phyloP scores from a whole-genome alignment of 768 basidiomycete genomes.

The Xerocomus spinulosus region DNA sequence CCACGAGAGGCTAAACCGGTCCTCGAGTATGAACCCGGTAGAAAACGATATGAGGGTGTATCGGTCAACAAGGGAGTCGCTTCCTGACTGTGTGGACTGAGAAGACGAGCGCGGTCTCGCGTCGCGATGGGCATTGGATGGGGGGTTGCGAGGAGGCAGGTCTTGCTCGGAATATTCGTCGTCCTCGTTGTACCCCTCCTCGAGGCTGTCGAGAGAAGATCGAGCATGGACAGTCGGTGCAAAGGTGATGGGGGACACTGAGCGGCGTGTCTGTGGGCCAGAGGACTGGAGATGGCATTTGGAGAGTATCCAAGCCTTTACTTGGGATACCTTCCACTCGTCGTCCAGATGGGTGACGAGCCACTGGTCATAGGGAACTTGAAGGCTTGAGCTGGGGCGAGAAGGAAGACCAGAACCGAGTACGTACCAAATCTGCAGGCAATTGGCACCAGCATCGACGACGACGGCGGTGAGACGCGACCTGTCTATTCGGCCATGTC shows the following conservation, averaged over 20 bases:
- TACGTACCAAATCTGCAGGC: constrained; percentile 56
- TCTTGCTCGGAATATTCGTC: constrained; percentile 32
- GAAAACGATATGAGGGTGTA: constrained; percentile 62
- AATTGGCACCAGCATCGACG: constrained; percentile 35
- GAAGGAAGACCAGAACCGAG: constrained; percentile 2
- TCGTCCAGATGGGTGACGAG: constrained; percentile 64
- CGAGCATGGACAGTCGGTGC: constrained; percentile 32
- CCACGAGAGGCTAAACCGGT: constrained; percentile 53
- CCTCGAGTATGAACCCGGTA: constrained; percentile 67
- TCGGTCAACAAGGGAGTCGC: constrained; percentile 26
- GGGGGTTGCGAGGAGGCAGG: constrained; percentile 1
- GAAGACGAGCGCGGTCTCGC: constrained; percentile 10
- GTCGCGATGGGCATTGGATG: constrained; percentile 5
- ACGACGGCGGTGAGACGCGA: neutral
- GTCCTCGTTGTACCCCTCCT: constrained; percentile 29
- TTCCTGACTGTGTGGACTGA: constrained; percentile 5
- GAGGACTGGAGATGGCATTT: constrained; percentile 45
- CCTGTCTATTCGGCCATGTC: constrained; percentile 39
- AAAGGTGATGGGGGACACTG: constrained; percentile 68
- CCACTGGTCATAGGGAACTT: constrained; percentile 76
- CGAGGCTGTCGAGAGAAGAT: constrained; percentile 23
- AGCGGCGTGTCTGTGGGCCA: constrained; percentile 31
- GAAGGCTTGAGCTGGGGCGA: neutral
- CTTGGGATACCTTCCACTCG: constrained; percentile 54
- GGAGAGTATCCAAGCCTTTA: constrained; percentile 59